Percentiles rank a stretch among this genome's conserved stretches.
Evolutionary conservation across 495 filamentous ascomycete species (phyloP).

Genomic region (Margaritispora aquatica): DNA sequence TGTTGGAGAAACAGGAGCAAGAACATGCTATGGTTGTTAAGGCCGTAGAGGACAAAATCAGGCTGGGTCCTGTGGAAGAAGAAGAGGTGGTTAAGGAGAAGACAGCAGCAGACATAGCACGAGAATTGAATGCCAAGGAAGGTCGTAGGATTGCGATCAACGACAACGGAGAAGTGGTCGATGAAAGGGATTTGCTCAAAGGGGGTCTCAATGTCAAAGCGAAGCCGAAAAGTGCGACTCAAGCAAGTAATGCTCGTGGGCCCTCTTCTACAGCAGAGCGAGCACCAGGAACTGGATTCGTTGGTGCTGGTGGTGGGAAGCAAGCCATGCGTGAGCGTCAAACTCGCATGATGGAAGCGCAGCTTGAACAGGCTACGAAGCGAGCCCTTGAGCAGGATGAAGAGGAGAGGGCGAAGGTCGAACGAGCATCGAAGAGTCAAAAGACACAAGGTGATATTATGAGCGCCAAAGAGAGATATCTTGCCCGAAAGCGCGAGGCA

Average conservation of each 20-base stretch:
- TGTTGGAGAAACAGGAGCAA: constrained; percentile 72
- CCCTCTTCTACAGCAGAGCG: constrained; percentile 21
- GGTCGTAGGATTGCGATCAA: constrained; percentile 72
- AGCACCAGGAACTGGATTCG: constrained; percentile 34
- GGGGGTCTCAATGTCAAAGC: constrained; percentile 81
- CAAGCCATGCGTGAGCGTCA: constrained; percentile 72
- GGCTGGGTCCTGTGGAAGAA: constrained; percentile 41
- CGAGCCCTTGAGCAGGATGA: constrained; percentile 69
- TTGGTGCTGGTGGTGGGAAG: constrained; percentile 41
- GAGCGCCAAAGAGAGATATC: constrained; percentile 80
- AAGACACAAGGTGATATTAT: constrained; percentile 76
- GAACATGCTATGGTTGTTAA: constrained; percentile 66
- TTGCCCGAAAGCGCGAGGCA: constrained; percentile 77
- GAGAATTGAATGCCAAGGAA: constrained; percentile 59
- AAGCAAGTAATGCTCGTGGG: constrained; percentile 29
- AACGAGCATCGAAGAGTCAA: constrained; percentile 63
- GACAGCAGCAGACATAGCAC: constrained; percentile 63
- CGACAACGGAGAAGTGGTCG: constrained; percentile 90
- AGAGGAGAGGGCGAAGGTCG: constrained; percentile 58
- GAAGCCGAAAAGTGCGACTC: constrained; percentile 37
- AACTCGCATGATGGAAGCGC: constrained; percentile 79
- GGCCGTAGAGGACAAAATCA: constrained; percentile 58
- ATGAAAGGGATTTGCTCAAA: constrained; percentile 83
- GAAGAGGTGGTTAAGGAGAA: constrained; percentile 47
- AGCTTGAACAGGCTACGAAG: constrained; percentile 70